Evolutionary conservation across 495 filamentous ascomycete species (phyloP).

Genomic region (Schizothecium vesticola): DNA sequence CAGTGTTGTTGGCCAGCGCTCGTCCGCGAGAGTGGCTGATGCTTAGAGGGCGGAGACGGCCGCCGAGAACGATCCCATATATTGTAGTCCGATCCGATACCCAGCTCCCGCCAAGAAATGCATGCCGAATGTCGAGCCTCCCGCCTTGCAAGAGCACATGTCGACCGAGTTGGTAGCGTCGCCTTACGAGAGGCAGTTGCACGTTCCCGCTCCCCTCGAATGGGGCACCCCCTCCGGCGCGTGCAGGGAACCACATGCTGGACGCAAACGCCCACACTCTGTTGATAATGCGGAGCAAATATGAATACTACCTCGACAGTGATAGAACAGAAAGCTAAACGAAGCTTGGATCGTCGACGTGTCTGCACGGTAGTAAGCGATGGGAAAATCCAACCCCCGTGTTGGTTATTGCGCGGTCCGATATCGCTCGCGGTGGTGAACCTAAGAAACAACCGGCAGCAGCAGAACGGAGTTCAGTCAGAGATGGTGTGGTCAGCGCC

Average conservation of each 20-base stretch:
- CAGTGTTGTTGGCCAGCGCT: not conserved
- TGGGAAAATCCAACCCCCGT: not conserved
- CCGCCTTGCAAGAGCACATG: not conserved
- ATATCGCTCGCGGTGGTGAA: not conserved
- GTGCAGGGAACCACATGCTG: not conserved
- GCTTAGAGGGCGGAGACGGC: constrained; percentile 5
- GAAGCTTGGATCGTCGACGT: not conserved
- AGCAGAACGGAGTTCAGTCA: not conserved
- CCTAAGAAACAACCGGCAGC: not conserved
- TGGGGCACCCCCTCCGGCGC: not conserved
- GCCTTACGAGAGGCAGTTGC: not conserved
- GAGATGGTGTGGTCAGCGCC: not conserved
- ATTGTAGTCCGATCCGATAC: constrained; percentile 1
- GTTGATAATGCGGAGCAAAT: not conserved
- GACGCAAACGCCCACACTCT: not conserved
- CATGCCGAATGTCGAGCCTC: not conserved
- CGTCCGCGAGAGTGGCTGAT: not conserved
- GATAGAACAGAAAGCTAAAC: not conserved
- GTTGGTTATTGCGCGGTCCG: constrained; percentile 1
- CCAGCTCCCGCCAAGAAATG: constrained; percentile 1
- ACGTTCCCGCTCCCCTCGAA: not conserved
- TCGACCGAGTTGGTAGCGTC: not conserved
- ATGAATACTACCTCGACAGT: not conserved
- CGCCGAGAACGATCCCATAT: not conserved
- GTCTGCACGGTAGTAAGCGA: not conserved